These are phyloP conservation scores for Auxenochlorella pyrenoidosa DNA, from an alignment of 139 green algal genomes.

Conservation along the genomic window DNA sequence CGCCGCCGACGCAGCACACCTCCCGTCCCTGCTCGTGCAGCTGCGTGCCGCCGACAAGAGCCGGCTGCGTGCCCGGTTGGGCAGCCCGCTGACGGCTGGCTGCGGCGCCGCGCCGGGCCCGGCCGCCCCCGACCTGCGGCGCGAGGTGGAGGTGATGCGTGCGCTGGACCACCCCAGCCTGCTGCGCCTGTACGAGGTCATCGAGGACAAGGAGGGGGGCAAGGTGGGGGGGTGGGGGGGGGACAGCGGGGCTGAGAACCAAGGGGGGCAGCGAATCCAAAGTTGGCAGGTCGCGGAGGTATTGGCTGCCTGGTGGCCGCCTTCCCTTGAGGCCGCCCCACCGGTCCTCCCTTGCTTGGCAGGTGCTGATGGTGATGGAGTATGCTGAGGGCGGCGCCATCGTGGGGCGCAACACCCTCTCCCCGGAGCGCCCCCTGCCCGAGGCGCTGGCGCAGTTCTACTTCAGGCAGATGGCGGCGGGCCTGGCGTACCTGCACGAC, in stretches of 20 bases:
- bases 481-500: conserved; percentile 82
- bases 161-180: conserved; percentile 86
- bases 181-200: conserved; percentile 84
- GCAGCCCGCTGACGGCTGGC: neutral
- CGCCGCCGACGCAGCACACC: neutral
- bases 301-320: too few species aligned
- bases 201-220: conserved; percentile 64
- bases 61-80: conserved; percentile 1
- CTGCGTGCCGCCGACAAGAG: conserved; percentile 26
- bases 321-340: too few species aligned
- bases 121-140: conserved; percentile 28
- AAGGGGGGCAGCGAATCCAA: too few species aligned
- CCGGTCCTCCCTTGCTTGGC: too few species aligned
- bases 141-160: conserved; percentile 77
- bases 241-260: neutral
- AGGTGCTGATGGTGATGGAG: conserved; percentile 90
- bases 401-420: conserved; percentile 53
- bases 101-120: neutral
- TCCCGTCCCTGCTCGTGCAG: conserved; percentile 14
- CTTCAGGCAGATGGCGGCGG: conserved; percentile 56
- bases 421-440: conserved; percentile 55
- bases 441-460: conserved; percentile 67
- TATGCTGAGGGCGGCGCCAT: conserved; percentile 81
- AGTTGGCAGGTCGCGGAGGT: too few species aligned
- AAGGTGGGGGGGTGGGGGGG: conserved; percentile 48